These are phyloP conservation scores for Byssochlamys sp. DNA, from an alignment of 2,329 filamentous ascomycete species.

Conservation along the genomic window DNA sequence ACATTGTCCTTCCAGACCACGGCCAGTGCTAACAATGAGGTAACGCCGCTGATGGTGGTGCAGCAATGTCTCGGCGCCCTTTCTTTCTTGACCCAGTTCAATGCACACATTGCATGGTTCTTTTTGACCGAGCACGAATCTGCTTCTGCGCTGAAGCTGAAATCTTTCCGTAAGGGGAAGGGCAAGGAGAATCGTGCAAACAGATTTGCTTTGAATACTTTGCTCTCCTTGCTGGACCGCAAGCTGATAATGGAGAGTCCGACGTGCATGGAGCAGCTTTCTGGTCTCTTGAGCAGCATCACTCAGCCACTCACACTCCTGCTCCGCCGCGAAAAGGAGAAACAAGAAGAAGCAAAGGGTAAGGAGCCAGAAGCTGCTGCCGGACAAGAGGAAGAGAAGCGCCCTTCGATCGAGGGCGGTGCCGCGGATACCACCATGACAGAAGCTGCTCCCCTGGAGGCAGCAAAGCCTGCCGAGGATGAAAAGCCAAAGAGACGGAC, in stretches of 20 bases:
- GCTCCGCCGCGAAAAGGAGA: slow-evolving; percentile 76
- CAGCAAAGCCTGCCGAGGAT: slow-evolving; percentile 37
- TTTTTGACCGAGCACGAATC: slow-evolving; percentile 93
- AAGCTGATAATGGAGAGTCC: slow-evolving; percentile 93
- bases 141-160: slow-evolving; percentile 64
- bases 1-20: slow-evolving; percentile 53
- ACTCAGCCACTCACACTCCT: slow-evolving; percentile 75
- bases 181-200: slow-evolving; percentile 71
- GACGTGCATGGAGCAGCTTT: slow-evolving; percentile 89
- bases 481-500: slow-evolving; percentile 50
- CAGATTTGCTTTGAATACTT: slow-evolving; percentile 83
- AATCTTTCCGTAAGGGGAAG: slow-evolving; percentile 73
- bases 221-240: slow-evolving; percentile 81
- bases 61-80: slow-evolving; percentile 87
- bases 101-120: slow-evolving; percentile 76
- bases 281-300: slow-evolving; percentile 75
- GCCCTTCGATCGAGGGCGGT: slow-evolving; percentile 14
- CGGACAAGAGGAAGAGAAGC: slow-evolving; percentile 17
- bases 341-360: slow-evolving; percentile 36
- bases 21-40: slow-evolving; percentile 61
- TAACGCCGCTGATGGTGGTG: slow-evolving; percentile 87
- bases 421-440: slow-evolving; percentile 31
- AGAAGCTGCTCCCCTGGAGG: slow-evolving; percentile 25
- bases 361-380: slow-evolving; percentile 25
- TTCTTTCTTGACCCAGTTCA: slow-evolving; percentile 72